A percentile compares a stretch with the other conserved stretches of the same genome.
Conservation (phyloP, 768 basidiomycete genomes). For the Pseudohyphozyma bogoriensis region DNA sequence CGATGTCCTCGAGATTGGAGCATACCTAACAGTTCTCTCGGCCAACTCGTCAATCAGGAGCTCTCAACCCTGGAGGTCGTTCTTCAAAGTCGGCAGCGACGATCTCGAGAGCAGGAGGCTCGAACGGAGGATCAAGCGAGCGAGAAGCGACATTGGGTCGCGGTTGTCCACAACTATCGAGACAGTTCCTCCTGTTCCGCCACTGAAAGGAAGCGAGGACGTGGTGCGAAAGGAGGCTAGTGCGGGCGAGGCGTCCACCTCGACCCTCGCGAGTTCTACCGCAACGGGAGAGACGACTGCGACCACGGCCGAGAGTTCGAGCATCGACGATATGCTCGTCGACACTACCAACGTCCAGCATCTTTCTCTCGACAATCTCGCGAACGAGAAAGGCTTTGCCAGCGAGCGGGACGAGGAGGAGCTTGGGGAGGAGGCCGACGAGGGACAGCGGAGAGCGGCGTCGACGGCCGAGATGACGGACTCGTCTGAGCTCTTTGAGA, state of each 20-base stretch:
- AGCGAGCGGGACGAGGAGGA: background rate
- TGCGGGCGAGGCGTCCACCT: no score
- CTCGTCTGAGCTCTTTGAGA: background rate
- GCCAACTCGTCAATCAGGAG: constrained; percentile 56
- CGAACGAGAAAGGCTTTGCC: background rate
- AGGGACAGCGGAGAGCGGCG: no score
- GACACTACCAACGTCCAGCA: background rate
- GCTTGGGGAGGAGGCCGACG: background rate
- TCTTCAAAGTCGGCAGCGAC: constrained; percentile 73
- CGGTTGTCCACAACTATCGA: background rate
- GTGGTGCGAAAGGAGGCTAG: no score
- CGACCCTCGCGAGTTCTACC: background rate
- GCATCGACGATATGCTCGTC: background rate
- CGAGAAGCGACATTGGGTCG: constrained; percentile 54
- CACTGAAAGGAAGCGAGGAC: no score
- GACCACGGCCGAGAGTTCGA: background rate
- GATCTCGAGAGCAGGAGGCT: constrained; percentile 78
- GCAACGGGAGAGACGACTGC: no score
- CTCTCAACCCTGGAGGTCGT: constrained; percentile 67
- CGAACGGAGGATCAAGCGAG: constrained; percentile 78
- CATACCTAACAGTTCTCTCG: constrained; percentile 68
- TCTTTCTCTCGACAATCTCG: background rate
- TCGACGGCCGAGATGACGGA: background rate
- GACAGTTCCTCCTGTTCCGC: no score
- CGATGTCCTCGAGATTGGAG: constrained; percentile 49